Conservation (phyloP, 1,139 yeast species). For the Diutina scorzettiae region DNA sequence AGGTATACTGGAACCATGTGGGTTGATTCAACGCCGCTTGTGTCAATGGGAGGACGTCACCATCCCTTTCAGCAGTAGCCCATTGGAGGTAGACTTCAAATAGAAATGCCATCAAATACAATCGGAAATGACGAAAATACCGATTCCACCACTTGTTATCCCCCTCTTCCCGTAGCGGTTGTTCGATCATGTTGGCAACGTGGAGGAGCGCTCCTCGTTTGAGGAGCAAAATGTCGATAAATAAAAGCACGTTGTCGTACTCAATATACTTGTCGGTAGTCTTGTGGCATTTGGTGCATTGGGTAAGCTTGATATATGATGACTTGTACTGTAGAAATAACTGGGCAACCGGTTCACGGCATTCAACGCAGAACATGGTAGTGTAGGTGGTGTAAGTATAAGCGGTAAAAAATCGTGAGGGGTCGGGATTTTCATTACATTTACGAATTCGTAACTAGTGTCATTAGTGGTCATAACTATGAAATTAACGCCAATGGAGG, state of each 20-base stretch:
- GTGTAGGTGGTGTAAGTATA: neutral
- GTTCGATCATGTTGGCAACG: slow-evolving; percentile 58
- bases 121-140: slow-evolving; percentile 28
- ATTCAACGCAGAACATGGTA: slow-evolving; percentile 80
- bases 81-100: slow-evolving; percentile 86
- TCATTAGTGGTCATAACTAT: neutral
- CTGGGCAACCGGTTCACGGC: slow-evolving; percentile 27
- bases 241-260: slow-evolving; percentile 70
- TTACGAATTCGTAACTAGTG: too few relatives aligned
- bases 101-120: slow-evolving; percentile 55
- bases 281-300: slow-evolving; percentile 58
- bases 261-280: slow-evolving; percentile 90
- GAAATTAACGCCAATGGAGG: neutral
- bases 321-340: slow-evolving; percentile 66
- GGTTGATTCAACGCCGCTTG: slow-evolving; percentile 28
- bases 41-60: slow-evolving; percentile 16
- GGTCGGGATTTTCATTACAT: neutral
- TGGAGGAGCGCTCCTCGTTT: slow-evolving; percentile 90
- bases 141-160: slow-evolving; percentile 7
- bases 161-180: slow-evolving; percentile 10
- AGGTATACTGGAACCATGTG: slow-evolving; percentile 49
- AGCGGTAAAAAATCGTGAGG: neutral
- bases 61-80: slow-evolving; percentile 74
- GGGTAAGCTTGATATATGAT: slow-evolving; percentile 69
- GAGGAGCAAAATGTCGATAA: slow-evolving; percentile 69